Conservation (phyloP, 2,329 filamentous ascomycete genomes). For the Diplodia scrobiculata region DNA sequence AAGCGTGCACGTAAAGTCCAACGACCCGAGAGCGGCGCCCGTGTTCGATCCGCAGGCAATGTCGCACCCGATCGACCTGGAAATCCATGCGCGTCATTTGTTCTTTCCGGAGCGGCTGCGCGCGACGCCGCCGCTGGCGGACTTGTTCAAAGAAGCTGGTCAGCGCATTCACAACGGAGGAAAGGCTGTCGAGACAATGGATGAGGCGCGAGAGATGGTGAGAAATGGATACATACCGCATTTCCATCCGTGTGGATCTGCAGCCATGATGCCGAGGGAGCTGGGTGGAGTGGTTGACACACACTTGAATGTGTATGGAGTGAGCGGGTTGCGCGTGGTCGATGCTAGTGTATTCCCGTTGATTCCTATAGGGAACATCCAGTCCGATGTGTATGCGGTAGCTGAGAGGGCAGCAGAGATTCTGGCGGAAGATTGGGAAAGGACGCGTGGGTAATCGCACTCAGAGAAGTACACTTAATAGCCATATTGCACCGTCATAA, state of each 20-base stretch:
- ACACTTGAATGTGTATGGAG: constrained; percentile 39
- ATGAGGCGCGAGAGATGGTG: constrained; percentile 31
- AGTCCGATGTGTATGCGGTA: constrained; percentile 41
- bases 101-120: constrained; percentile 43
- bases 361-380: constrained; percentile 39
- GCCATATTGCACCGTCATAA: too few species aligned
- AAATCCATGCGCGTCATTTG: constrained; percentile 44
- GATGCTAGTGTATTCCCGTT: constrained; percentile 42
- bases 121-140: constrained; percentile 39
- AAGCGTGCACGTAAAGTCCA: constrained; percentile 39
- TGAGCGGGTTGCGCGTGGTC: constrained; percentile 36
- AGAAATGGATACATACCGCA: constrained; percentile 33
- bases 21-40: constrained; percentile 39
- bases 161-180: constrained; percentile 31
- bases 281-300: constrained; percentile 39
- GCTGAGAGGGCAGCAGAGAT: constrained; percentile 41
- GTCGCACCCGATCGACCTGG: constrained; percentile 48
- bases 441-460: background rate
- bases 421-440: constrained; percentile 30
- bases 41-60: constrained; percentile 47
- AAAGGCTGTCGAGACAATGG: background rate
- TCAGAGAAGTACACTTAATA: too few species aligned
- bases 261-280: constrained; percentile 41
- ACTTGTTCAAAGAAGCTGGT: constrained; percentile 40
- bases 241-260: constrained; percentile 41